Percentiles rank a stretch among this genome's conserved stretches.
phyloP scores from a whole-genome alignment of 495 filamentous ascomycete genomes.

The Hypoxylon fuscum region DNA sequence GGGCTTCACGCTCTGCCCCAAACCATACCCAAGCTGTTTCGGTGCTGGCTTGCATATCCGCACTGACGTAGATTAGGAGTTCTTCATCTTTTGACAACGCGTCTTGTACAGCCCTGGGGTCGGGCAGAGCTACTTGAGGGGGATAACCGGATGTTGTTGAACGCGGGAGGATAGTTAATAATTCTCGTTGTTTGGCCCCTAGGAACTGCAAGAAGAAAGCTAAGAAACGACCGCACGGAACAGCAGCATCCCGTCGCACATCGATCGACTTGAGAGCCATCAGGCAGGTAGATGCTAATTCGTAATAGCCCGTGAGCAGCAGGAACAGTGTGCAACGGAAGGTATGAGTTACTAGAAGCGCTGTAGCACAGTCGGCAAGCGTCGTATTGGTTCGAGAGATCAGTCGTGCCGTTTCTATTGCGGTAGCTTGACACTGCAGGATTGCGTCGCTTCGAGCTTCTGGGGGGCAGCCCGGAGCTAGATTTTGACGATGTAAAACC shows the following conservation, averaged over 20 bases:
- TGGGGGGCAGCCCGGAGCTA: constrained; percentile 73
- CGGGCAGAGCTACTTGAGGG: constrained; percentile 31
- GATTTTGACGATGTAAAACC: constrained; percentile 90
- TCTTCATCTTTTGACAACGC: constrained; percentile 84
- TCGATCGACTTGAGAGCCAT: constrained; percentile 74
- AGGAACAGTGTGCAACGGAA: constrained; percentile 90
- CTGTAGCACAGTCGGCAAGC: constrained; percentile 54
- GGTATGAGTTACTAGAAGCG: constrained; percentile 78
- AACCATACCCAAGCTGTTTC: constrained; percentile 91
- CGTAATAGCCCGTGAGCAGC: constrained; percentile 75
- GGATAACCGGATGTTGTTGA: constrained; percentile 34
- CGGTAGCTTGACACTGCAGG: constrained; percentile 76
- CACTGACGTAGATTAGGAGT: constrained; percentile 86
- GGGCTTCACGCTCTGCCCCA: constrained; percentile 64
- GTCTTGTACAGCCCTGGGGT: constrained; percentile 47
- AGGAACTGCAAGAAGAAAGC: constrained; percentile 82
- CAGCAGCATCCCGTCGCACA: constrained; percentile 73
- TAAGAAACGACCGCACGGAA: constrained; percentile 82
- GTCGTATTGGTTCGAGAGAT: constrained; percentile 68
- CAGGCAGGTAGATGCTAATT: constrained; percentile 75
- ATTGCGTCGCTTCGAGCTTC: constrained; percentile 74
- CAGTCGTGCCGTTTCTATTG: constrained; percentile 79
- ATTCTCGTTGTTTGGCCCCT: constrained; percentile 63
- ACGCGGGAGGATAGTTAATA: constrained; percentile 47
- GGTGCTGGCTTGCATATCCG: constrained; percentile 84